phyloP scores from a whole-genome alignment of 805 yeast species.

The Grigorovia yakushimaensis region DNA sequence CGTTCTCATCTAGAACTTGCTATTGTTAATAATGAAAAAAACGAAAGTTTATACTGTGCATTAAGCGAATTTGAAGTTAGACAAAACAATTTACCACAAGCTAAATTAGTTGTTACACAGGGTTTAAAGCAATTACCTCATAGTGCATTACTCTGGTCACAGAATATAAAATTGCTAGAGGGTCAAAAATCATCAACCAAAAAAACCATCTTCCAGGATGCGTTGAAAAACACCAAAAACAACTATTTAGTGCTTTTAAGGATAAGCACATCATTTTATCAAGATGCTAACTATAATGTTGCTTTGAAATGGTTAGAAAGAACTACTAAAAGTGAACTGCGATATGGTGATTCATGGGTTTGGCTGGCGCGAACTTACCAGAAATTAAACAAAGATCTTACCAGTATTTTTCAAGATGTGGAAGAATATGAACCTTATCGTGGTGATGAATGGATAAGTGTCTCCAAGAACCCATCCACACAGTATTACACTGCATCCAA shows the following conservation, averaged over 20 bases:
- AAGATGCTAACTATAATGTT: constrained; percentile 49
- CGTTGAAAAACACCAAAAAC: constrained; percentile 57
- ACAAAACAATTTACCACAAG: constrained; percentile 40
- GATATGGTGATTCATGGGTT: constrained; percentile 72
- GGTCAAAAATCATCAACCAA: constrained; percentile 39
- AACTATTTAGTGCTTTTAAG: constrained; percentile 47
- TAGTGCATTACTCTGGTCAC: constrained; percentile 58
- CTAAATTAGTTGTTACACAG: constrained; percentile 43
- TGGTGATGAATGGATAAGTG: constrained; percentile 52
- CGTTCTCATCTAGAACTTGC: constrained; percentile 68
- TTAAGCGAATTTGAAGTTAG: constrained; percentile 49
- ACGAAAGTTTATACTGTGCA: constrained; percentile 48
- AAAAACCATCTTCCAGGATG: constrained; percentile 55
- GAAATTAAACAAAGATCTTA: constrained; percentile 24
- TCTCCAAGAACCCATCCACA: constrained; percentile 41
- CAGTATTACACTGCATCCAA: constrained; percentile 34
- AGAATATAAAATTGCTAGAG: constrained; percentile 36
- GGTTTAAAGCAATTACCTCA: constrained; percentile 51
- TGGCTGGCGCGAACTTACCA: constrained; percentile 44
- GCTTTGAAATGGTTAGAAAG: constrained; percentile 69
- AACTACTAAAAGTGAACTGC: constrained; percentile 44
- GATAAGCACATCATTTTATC: constrained; percentile 62
- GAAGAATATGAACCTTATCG: constrained; percentile 43
- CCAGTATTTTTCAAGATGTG: constrained; percentile 18
- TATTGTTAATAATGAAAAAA: constrained; percentile 38